Percentiles rank a stretch among this genome's conserved stretches.
Evolutionary conservation across 2,329 filamentous ascomycete species (phyloP).

Genomic region (Trichoderma citrinoviride): DNA sequence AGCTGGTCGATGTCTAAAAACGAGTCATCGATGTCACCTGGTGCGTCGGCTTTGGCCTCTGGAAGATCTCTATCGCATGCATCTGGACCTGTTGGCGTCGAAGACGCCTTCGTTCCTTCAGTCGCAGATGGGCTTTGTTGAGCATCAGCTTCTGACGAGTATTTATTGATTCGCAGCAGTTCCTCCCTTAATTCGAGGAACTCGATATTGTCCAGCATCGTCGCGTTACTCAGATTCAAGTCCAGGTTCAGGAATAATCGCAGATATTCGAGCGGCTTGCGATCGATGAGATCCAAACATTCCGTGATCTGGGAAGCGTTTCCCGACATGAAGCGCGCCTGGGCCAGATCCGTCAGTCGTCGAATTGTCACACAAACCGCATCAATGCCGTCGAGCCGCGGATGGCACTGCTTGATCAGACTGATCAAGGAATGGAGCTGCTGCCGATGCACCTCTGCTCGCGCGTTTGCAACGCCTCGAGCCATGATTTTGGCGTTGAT

Average conservation of each 20-base stretch:
- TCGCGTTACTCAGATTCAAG: constrained; percentile 12
- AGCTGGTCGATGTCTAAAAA: constrained; percentile 1
- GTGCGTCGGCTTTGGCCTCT: neutral
- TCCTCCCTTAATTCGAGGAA: constrained; percentile 7
- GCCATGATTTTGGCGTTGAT: constrained; percentile 15
- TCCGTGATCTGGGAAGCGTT: constrained; percentile 2
- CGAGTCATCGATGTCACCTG: neutral
- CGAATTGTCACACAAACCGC: constrained; percentile 15
- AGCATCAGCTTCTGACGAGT: neutral
- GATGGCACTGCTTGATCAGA: constrained; percentile 17
- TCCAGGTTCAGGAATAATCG: constrained; percentile 14
- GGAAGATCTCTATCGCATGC: neutral
- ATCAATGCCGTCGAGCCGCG: constrained; percentile 11
- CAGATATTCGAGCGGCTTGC: constrained; percentile 14
- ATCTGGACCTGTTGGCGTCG: neutral
- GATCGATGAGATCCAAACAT: constrained; percentile 15
- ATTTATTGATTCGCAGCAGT: neutral
- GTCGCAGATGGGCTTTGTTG: neutral
- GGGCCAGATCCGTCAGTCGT: constrained; percentile 6
- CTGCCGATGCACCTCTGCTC: constrained; percentile 2
- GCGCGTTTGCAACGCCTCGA: neutral
- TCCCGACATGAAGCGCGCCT: constrained; percentile 3
- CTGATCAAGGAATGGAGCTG: constrained; percentile 11
- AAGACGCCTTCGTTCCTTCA: neutral
- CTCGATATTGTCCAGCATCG: constrained; percentile 4